These are phyloP conservation scores for Ceratocystis lukuohia DNA, from an alignment of 2,329 filamentous ascomycete species.

Conservation along the genomic window DNA sequence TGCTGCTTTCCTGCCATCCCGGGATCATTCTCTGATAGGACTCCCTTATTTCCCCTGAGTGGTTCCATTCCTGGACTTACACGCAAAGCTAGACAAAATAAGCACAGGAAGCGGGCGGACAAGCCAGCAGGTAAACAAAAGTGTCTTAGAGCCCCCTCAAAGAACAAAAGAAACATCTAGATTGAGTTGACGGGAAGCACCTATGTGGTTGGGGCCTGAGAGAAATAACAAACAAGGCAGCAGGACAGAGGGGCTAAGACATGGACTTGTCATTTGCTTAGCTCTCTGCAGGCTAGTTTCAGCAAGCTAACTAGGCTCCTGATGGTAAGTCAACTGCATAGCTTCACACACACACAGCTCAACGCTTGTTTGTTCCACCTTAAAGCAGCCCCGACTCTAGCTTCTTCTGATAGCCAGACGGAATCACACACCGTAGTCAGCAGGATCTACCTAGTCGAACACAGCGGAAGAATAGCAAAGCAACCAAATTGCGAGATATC, in stretches of 20 bases:
- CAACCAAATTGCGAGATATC: neutral
- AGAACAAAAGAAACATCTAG: conserved; percentile 1
- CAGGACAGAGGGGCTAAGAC: neutral
- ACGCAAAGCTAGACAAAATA: neutral
- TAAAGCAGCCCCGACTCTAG: neutral
- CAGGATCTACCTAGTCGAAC: neutral
- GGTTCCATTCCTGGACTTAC: neutral
- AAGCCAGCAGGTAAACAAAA: neutral
- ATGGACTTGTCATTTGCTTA: neutral
- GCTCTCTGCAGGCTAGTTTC: neutral
- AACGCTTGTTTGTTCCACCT: neutral
- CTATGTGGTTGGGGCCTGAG: neutral
- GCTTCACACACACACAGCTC: neutral
- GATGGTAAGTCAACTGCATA: neutral
- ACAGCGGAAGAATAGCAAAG: neutral
- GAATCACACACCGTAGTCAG: neutral
- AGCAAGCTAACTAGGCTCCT: neutral
- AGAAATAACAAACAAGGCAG: neutral
- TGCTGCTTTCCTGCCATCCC: neutral
- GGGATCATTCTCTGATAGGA: neutral
- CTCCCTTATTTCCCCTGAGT: neutral
- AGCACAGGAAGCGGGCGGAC: neutral
- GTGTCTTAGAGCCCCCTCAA: neutral
- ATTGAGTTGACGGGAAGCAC: neutral
- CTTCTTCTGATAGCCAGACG: neutral